These are phyloP conservation scores for Metschnikowia sp. DNA, from an alignment of 805 yeast genomes.

Conservation along the genomic window DNA sequence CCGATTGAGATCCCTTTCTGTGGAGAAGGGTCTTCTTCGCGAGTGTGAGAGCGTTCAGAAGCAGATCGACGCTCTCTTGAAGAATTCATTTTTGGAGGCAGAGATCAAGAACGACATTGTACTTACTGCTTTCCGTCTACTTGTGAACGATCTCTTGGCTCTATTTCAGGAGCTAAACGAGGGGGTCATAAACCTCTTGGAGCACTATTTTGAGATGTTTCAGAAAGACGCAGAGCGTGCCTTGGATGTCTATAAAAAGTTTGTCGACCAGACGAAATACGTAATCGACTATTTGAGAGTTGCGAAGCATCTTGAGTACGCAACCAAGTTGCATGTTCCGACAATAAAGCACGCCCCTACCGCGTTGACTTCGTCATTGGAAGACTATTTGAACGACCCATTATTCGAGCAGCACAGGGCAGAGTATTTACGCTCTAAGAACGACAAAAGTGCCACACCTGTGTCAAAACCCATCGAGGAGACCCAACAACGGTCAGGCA, in stretches of 20 bases:
- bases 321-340: constrained; percentile 89
- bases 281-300: constrained; percentile 85
- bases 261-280: constrained; percentile 80
- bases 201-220: constrained; percentile 92
- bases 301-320: constrained; percentile 83
- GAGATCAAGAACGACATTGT: constrained; percentile 84
- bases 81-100: constrained; percentile 70
- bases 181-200: constrained; percentile 90
- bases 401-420: constrained; percentile 76
- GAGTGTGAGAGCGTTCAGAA: constrained; percentile 82
- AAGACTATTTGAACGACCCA: constrained; percentile 85
- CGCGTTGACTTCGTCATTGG: constrained; percentile 78
- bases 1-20: constrained; percentile 58
- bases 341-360: constrained; percentile 97
- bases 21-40: constrained; percentile 77
- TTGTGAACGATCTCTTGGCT: constrained; percentile 85
- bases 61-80: constrained; percentile 73
- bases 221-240: constrained; percentile 84
- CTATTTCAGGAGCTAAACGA: constrained; percentile 89
- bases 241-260: constrained; percentile 74
- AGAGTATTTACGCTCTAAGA: constrained; percentile 71
- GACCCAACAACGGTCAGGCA: background rate
- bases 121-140: constrained; percentile 77
- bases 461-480: background rate
- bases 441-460: constrained; percentile 25